These are phyloP conservation scores for Backusella liffmaniae DNA, from an alignment of 192 early-diverging fungal genomes.

Conservation along the genomic window DNA sequence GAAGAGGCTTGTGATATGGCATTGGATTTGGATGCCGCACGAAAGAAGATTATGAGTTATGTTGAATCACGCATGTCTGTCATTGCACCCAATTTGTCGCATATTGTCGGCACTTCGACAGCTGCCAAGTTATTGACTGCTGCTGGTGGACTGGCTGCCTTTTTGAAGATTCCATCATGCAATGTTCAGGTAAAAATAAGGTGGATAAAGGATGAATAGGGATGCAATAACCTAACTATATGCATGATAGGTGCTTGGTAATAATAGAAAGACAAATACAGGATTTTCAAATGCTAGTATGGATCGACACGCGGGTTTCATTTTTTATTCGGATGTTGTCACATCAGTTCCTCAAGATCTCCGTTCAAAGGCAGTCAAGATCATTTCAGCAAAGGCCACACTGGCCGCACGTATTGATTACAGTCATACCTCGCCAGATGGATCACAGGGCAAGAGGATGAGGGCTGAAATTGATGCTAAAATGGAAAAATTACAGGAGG, in stretches of 20 bases:
- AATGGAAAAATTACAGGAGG: constrained; percentile 81
- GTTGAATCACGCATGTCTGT: constrained; percentile 89
- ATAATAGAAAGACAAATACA: constrained; percentile 50
- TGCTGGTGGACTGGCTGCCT: constrained; percentile 82
- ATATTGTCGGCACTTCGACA: constrained; percentile 77
- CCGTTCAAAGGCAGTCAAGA: constrained; percentile 73
- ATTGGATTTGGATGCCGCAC: constrained; percentile 69
- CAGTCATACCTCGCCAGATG: constrained; percentile 68
- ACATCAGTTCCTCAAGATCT: constrained; percentile 68
- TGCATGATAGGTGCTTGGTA: constrained; percentile 25
- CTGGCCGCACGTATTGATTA: constrained; percentile 90
- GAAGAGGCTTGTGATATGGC: constrained; percentile 79
- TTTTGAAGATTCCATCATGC: constrained; percentile 90
- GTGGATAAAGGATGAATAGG: background rate
- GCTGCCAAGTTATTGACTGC: constrained; percentile 91
- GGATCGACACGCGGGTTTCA: constrained; percentile 75
- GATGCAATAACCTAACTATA: too few species aligned
- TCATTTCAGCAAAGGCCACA: constrained; percentile 76
- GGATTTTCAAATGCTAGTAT: constrained; percentile 67
- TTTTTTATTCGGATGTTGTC: constrained; percentile 79
- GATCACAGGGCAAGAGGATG: constrained; percentile 64
- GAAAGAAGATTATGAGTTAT: constrained; percentile 81
- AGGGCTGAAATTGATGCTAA: constrained; percentile 84
- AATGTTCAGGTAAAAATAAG: constrained; percentile 59
- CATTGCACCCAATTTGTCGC: constrained; percentile 93